phyloP scores from a whole-genome alignment of 345 rosid species.

The Citrus sp. region DNA sequence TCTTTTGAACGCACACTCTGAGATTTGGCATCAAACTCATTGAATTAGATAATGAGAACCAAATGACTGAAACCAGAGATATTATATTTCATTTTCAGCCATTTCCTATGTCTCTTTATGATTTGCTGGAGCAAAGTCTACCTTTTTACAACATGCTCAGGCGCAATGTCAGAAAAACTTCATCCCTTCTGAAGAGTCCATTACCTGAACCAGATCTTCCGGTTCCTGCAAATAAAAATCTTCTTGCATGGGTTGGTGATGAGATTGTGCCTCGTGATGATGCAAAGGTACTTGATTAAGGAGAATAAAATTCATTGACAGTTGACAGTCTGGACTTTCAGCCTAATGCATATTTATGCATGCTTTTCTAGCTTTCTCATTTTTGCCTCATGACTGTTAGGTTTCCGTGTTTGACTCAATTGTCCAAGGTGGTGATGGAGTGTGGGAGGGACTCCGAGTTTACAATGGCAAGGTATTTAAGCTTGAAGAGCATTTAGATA shows the following conservation, averaged over 20 bases:
- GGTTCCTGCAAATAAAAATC: conserved; percentile 68
- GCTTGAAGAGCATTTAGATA: conserved; percentile 84
- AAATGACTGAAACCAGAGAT: neutral
- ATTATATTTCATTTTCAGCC: conserved; percentile 36
- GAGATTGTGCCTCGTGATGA: conserved; percentile 78
- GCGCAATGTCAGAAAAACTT: conserved; percentile 41
- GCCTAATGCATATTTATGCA: neutral
- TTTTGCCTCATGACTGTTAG: conserved; percentile 29
- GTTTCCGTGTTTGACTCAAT: conserved; percentile 90
- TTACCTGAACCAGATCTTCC: conserved; percentile 67
- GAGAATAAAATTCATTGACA: conserved; percentile 2
- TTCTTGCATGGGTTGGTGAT: conserved; percentile 89
- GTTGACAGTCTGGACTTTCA: conserved; percentile 3
- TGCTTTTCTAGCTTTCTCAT: conserved; percentile 9
- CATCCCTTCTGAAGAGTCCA: conserved; percentile 44
- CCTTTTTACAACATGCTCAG: conserved; percentile 79
- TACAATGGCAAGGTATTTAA: conserved; percentile 71
- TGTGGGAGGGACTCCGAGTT: conserved; percentile 91
- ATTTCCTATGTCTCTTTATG: conserved; percentile 58
- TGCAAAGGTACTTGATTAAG: conserved; percentile 53
- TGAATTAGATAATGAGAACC: neutral
- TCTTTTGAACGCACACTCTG: neutral
- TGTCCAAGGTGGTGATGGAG: conserved; percentile 93
- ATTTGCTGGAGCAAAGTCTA: conserved; percentile 70
- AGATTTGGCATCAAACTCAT: neutral